Conservation (phyloP, 148 eudicot species). For the Rhododendron ovatum region DNA sequence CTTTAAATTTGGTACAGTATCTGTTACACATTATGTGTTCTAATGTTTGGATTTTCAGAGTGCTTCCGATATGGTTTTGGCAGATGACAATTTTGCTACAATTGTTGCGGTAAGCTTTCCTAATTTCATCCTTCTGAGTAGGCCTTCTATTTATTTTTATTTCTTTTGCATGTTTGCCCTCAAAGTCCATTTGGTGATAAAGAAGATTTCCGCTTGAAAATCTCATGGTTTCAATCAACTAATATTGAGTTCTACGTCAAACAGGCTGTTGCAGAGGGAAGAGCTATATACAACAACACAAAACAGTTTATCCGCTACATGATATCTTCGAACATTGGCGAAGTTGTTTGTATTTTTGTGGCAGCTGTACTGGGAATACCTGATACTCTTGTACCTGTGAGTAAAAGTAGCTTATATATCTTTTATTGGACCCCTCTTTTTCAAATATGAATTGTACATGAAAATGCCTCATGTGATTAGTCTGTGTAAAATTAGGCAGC, state of each 20-base stretch:
- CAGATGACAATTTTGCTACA: constrained; percentile 97
- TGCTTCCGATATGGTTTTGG: constrained; percentile 99
- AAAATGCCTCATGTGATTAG: background rate
- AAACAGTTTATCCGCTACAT: constrained; percentile 99
- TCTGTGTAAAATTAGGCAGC: background rate
- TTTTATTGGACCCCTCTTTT: background rate
- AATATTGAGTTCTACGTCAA: constrained; percentile 14
- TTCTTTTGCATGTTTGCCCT: background rate
- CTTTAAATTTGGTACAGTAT: background rate
- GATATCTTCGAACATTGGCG: constrained; percentile 99
- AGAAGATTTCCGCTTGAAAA: background rate
- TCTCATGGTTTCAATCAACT: background rate
- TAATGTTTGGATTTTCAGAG: constrained; percentile 47
- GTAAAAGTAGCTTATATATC: constrained; percentile 18
- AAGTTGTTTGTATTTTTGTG: constrained; percentile 99
- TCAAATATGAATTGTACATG: background rate
- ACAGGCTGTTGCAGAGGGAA: constrained; percentile 99
- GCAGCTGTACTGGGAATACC: constrained; percentile 99
- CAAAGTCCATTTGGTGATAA: background rate
- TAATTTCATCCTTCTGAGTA: background rate
- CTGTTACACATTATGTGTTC: background rate
- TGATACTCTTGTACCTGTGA: constrained; percentile 97
- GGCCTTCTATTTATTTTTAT: constrained; percentile 4
- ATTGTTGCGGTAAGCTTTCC: constrained; percentile 80
- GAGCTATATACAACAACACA: constrained; percentile 98